A percentile compares a stretch with the other conserved stretches of the same genome.
Conservation (phyloP, 768 basidiomycete genomes). For the Pulveroboletus frians region DNA sequence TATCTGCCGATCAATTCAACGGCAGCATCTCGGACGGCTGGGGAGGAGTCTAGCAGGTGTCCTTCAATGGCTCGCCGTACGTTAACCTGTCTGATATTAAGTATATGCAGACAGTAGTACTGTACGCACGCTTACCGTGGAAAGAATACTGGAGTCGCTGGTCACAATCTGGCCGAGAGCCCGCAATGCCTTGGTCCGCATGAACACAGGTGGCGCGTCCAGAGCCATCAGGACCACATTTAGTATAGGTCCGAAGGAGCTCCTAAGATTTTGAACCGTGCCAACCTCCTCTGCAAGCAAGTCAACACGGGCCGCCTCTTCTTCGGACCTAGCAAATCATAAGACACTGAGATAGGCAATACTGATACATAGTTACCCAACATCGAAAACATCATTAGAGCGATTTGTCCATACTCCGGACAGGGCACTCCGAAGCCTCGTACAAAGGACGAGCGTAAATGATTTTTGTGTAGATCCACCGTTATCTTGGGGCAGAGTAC, state of each 20-base stretch:
- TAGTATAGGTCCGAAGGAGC: conserved; percentile 80
- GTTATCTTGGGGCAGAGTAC: conserved; percentile 41
- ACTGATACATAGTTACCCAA: conserved; percentile 49
- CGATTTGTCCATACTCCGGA: conserved; percentile 71
- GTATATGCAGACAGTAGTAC: neutral
- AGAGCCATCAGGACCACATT: conserved; percentile 72
- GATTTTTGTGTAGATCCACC: conserved; percentile 21
- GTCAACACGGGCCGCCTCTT: conserved; percentile 66
- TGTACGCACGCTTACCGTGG: conserved; percentile 46
- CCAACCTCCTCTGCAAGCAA: conserved; percentile 71
- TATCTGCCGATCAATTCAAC: conserved; percentile 98
- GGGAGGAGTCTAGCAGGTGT: conserved; percentile 85
- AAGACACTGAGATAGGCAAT: neutral
- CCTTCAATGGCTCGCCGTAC: conserved; percentile 86
- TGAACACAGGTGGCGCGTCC: conserved; percentile 83
- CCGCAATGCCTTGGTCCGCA: conserved; percentile 90
- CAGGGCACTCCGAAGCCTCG: conserved; percentile 56
- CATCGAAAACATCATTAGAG: conserved; percentile 71
- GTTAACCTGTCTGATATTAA: conserved; percentile 44
- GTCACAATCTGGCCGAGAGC: conserved; percentile 87
- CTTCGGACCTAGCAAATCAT: conserved; percentile 50
- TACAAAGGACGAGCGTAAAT: conserved; percentile 38
- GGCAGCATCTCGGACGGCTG: conserved; percentile 93
- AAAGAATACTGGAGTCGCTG: conserved; percentile 79
- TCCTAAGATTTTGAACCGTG: conserved; percentile 66